These are phyloP conservation scores for Phoma sp. DNA, from an alignment of 2,329 filamentous ascomycete species.

Conservation along the genomic window DNA sequence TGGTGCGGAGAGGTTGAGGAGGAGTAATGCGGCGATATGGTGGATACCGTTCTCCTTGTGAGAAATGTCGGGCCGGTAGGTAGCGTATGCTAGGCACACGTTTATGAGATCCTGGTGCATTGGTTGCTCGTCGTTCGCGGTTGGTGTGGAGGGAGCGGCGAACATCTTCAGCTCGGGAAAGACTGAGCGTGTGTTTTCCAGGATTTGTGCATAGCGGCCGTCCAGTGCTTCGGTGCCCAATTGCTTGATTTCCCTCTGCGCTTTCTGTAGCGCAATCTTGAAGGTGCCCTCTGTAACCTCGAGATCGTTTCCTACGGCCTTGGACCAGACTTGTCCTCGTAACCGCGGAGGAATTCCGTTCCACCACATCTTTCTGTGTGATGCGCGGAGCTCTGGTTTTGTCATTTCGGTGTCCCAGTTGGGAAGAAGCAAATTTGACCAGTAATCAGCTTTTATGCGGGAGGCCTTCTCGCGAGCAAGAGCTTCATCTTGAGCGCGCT, in stretches of 20 bases:
- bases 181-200: conserved; percentile 68
- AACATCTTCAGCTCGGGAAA: conserved; percentile 80
- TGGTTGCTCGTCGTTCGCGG: conserved; percentile 61
- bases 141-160: conserved; percentile 51
- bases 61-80: conserved; percentile 83
- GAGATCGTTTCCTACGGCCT: conserved; percentile 76
- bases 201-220: conserved; percentile 37
- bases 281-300: conserved; percentile 73
- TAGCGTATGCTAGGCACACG: conserved; percentile 78
- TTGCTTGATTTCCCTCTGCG: conserved; percentile 61
- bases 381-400: conserved; percentile 33
- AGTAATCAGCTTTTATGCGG: conserved; percentile 63
- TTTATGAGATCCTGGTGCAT: conserved; percentile 73
- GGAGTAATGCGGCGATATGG: conserved; percentile 74
- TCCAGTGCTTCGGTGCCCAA: conserved; percentile 59
- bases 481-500: conserved; percentile 57
- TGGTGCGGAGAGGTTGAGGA: conserved; percentile 73
- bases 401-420: conserved; percentile 76
- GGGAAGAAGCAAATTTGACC: conserved; percentile 79
- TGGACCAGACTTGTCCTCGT: conserved; percentile 73
- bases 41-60: conserved; percentile 71
- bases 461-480: conserved; percentile 61
- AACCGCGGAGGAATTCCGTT: conserved; percentile 75
- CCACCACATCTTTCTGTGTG: conserved; percentile 78
- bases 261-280: conserved; percentile 72